Evolutionary conservation across 1,284 basidiomycete genomes (phyloP), one percentile per base, ranked within the genome.

Genomic region (Rhizoctonia solani): DNA sequence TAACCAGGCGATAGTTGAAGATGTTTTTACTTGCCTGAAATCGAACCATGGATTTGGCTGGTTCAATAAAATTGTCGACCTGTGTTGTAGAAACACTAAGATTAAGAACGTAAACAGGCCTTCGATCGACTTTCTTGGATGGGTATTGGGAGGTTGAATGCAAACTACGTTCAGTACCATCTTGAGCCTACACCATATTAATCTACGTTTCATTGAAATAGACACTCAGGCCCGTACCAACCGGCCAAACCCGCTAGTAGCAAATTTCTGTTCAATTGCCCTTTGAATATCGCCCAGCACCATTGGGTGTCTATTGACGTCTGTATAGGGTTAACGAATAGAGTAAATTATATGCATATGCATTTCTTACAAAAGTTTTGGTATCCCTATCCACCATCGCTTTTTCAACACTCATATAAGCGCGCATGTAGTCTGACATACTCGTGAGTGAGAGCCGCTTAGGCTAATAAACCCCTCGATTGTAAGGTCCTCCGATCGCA

Each of bases 401-500:
- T 11, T n/a, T 29, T 37, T 5, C 19, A 52, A 11, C 30, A 30
- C 19, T 16, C 29, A n/a, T n/a, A n/a, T n/a, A 32, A 67, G 27
- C 53, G 16, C n/a, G n/a, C n/a, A n/a, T n/a, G n/a, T n/a, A n/a
- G n/a, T n/a, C n/a, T n/a, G n/a, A 74, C 80, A 66, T 67, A 89
- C 92, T 80, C 88, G 92, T 16, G 89, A 88, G 67, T 82, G 78
- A 30, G 87, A 82, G 2, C 92, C 91, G 25, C 85, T 82, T 5
- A 93, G 79, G 74, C 90, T 90, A 69, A 95, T 85, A 74, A 95
- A 95, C 0, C 93, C 93, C 69, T 89, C 80, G 1, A 93, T 76
- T 49, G 76, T 82, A 72, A 88, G 77, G 5, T 79, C 77, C n/a
- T 79, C 87, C 14, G 76, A 79, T 19, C 74, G 75, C 3, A 81